Percentiles rank a stretch among this genome's conserved stretches.
phyloP scores from a whole-genome alignment of 2,329 filamentous ascomycete species.

The Botryotinia globosa region DNA sequence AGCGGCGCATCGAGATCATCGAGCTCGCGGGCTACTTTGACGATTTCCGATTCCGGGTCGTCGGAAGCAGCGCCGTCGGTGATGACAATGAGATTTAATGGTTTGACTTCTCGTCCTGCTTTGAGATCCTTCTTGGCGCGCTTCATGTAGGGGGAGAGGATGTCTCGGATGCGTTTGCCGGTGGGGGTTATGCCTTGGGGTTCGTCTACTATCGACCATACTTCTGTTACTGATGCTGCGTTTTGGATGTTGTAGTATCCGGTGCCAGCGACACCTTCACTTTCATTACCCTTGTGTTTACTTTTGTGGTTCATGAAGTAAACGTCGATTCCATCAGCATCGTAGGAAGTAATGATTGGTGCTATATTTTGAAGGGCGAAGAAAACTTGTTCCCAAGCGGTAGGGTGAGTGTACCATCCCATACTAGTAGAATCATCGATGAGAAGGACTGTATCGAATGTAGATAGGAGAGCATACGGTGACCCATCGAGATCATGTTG shows the following conservation, averaged over 20 bases:
- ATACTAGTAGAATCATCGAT: conserved; percentile 93
- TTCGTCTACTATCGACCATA: conserved; percentile 64
- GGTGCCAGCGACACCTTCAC: conserved; percentile 42
- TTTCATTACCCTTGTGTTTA: conserved; percentile 37
- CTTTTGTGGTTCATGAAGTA: conserved; percentile 79
- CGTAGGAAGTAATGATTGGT: conserved; percentile 76
- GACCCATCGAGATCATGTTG: conserved; percentile 18
- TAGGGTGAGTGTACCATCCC: conserved; percentile 43
- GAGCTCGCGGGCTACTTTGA: conserved; percentile 65
- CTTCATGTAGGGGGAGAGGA: conserved; percentile 70
- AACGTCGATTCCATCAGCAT: conserved; percentile 83
- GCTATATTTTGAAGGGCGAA: conserved; percentile 70
- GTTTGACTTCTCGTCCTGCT: conserved; percentile 55
- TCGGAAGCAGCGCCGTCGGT: conserved; percentile 84
- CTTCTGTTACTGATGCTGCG: conserved; percentile 55
- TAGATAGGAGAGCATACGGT: conserved; percentile 69
- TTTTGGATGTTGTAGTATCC: conserved; percentile 65
- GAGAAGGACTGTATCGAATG: conserved; percentile 85
- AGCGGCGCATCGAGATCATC: conserved; percentile 66
- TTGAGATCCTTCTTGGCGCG: conserved; percentile 46
- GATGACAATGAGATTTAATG: conserved; percentile 87
- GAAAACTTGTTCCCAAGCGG: conserved; percentile 72
- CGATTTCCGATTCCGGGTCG: conserved; percentile 70
- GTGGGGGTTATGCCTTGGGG: conserved; percentile 72
- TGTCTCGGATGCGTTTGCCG: conserved; percentile 65